Conservation (phyloP, 208 protist genomes). For the Entamoeba dispar region DNA sequence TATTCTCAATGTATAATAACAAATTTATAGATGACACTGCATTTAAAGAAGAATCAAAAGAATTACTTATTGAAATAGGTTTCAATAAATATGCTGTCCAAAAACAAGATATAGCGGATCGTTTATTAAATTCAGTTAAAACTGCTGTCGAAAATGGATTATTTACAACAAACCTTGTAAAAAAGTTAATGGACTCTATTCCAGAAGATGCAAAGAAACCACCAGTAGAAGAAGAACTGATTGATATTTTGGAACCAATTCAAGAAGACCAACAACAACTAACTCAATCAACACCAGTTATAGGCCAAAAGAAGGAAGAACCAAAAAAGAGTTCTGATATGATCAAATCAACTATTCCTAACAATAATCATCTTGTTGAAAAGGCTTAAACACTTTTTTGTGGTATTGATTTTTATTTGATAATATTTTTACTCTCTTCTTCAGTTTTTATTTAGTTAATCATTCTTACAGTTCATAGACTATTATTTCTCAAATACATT, state of each 20-base stretch:
- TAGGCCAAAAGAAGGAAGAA: too few species aligned
- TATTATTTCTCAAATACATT: too few species aligned
- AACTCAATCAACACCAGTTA: background rate
- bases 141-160: background rate
- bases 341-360: too few species aligned
- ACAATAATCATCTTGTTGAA: too few species aligned
- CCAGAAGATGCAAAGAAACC: background rate
- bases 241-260: background rate
- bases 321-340: too few species aligned
- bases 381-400: too few species aligned
- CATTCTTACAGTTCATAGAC: too few species aligned
- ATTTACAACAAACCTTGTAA: background rate
- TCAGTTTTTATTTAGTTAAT: too few species aligned
- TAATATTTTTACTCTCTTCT: too few species aligned
- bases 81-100: background rate
- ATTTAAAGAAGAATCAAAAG: background rate
- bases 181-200: background rate
- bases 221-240: background rate
- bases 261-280: background rate
- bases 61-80: background rate
- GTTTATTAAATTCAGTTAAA: background rate
- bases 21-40: background rate
- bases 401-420: too few species aligned
- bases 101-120: background rate
- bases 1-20: background rate